Evolutionary conservation across 2,329 filamentous ascomycete species (phyloP), one percentile per base, ranked within the genome.

Genomic region (Annulohypoxylon truncatum): DNA sequence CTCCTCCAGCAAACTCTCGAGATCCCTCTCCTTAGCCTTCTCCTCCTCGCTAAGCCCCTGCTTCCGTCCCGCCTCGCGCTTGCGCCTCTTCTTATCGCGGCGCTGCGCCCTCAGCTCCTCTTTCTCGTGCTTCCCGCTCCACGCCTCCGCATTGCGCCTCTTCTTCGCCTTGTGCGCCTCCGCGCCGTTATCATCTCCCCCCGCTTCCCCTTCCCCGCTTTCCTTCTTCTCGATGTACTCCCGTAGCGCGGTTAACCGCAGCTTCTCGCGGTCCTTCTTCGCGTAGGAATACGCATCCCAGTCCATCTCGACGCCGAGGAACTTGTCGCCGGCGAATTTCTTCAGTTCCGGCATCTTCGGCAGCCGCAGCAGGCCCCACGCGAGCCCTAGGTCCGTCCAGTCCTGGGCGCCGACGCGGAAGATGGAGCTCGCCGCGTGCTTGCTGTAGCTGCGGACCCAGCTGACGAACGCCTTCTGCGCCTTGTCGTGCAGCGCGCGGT

Each of bases 341-440:
- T 90, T 91, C 56, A 93, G 81, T 78, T 99, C 96, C 0, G 96
- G 95, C 96, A 99, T 99, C 76, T 92, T 93, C 3, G 96, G 96
- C 69, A 98, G 84, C 53, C 90, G 90, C 1, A 97, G 83, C 0
- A 99, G 83, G 1, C 93, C 96, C 93, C 95, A 99, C 0, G 91
- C 92, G 57, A 88, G 84, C 0, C 90, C 95, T 0, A 96, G 84
- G 56, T 94, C 91, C 4, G 85, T 81, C 96, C 96, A 99, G 77
- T 97, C 90, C 13, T 97, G 84, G 73, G 96, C 93, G 2, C 84
- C 78, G 1, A 93, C 83, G 9, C 92, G 89, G 82, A 99, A 99
- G 71, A 99, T 98, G 74, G 93, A 96, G 64, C 89, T 90, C 0
- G 95, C 94, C 71, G 94, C 89, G 75, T 98, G 96, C 74, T 96